Base-by-base conservation (phyloP, 2,329 filamentous ascomycete species). In the Trichoderma lentiforme region DNA sequence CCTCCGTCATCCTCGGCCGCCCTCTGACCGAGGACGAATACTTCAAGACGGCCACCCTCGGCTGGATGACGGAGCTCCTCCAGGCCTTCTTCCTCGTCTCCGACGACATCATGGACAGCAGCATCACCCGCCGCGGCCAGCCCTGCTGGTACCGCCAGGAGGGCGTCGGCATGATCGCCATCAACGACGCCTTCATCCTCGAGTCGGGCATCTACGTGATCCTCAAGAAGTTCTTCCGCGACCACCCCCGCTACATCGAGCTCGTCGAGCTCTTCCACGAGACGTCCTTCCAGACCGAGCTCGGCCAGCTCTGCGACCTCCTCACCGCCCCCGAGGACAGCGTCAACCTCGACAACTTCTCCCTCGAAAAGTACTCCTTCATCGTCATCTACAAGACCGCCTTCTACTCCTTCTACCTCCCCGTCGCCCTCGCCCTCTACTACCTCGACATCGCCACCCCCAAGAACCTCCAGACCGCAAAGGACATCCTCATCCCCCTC, bases 301-400 rank as follows among this genome's bases (percentile, higher is more conserved):
- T 98, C 73, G 96, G 96, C 76, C 96, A 99, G 87, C 87, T 94
- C 71, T 97, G 94, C 82, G 96, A 99, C 82, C 87, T 99, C 75
- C 90, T 98, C 81, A 99, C 96, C 61, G 96, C 96, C 47, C 96
- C 96, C 56, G 96, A 99, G 85, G 95, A 98, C 82, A 87, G 91
- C 74, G 93, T 98, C 79, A 91, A 98, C 84, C 91, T 99, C 75
- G 87, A 93, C 87, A 97, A 97, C 86, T 99, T 99, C 88, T 94
- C 91, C 82, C 87, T 98, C 83, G 89, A 95, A 74, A 99, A 97
- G 88, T 97, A 97, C 87, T 91, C 87, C 78, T 99, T 98, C 88
- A 99, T 99, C 80, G 96, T 99, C 85, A 93, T 97, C 84, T 98
- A 97, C 91, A 99, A 99, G 90, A 99, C 96, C 28, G 95, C 96